Percentiles rank a stretch among this genome's conserved stretches.
Evolutionary conservation across 2,329 filamentous ascomycete genomes (phyloP).

Genomic region (Arachnomyces sp.): DNA sequence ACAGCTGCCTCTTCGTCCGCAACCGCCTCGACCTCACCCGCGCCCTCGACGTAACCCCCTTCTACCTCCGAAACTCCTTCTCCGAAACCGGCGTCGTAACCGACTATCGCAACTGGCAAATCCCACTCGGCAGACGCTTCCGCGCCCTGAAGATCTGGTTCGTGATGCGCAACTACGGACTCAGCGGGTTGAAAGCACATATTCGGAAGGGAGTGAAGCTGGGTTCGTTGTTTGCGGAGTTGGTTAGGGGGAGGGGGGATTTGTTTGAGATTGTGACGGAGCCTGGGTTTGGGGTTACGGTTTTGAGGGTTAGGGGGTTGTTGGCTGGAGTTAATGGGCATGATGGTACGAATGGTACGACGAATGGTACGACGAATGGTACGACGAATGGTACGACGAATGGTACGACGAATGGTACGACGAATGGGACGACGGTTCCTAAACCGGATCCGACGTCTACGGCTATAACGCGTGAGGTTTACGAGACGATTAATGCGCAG

Average conservation of each 20-base stretch:
- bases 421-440: conserved; percentile 18
- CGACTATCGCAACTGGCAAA: conserved; percentile 96
- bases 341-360: conserved; percentile 8
- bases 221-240: conserved; percentile 61
- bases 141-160: conserved; percentile 92
- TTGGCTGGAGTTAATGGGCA: conserved; percentile 8
- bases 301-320: conserved; percentile 57
- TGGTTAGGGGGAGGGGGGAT: conserved; percentile 55
- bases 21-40: conserved; percentile 68
- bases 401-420: conserved; percentile 11
- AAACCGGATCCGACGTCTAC: conserved; percentile 52
- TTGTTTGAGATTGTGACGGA: conserved; percentile 68
- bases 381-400: too few species aligned
- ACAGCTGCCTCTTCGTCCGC: conserved; percentile 70
- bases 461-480: conserved; percentile 63
- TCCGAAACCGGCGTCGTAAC: conserved; percentile 78
- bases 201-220: conserved; percentile 61
- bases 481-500: conserved; percentile 63
- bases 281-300: conserved; percentile 71
- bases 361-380: conserved; percentile 9
- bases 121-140: conserved; percentile 83
- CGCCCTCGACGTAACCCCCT: conserved; percentile 69
- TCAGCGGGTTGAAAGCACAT: conserved; percentile 66
- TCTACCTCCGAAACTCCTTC: conserved; percentile 75
- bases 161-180: conserved; percentile 74